phyloP scores from a whole-genome alignment of 495 filamentous ascomycete species.

The Penicillium subrubescens region DNA sequence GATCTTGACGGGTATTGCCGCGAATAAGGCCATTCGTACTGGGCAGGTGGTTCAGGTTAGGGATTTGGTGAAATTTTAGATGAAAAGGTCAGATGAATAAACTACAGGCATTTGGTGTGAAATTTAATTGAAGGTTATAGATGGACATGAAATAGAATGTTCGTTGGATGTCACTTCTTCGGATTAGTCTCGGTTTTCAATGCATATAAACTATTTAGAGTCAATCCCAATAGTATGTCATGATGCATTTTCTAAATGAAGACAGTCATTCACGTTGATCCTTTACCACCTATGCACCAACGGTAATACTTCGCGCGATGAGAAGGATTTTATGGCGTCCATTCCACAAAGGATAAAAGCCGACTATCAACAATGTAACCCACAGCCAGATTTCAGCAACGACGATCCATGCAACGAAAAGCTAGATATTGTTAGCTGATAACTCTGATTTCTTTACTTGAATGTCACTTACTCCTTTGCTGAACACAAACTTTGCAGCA shows the following conservation, averaged over 20 bases:
- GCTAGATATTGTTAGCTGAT: background rate
- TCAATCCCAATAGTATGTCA: background rate
- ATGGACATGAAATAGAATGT: background rate
- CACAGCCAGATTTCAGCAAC: background rate
- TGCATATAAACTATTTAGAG: background rate
- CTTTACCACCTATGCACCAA: background rate
- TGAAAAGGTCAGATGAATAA: background rate
- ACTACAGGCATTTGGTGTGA: background rate
- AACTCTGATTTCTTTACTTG: background rate
- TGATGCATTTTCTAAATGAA: background rate
- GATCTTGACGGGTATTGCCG: constrained; percentile 59
- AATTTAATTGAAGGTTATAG: background rate
- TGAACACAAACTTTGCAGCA: background rate
- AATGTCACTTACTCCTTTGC: background rate
- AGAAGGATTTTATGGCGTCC: background rate
- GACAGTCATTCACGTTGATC: background rate
- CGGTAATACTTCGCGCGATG: background rate
- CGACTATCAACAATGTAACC: background rate
- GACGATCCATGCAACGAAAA: background rate
- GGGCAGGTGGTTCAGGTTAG: constrained; percentile 39
- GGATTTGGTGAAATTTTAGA: constrained; percentile 28
- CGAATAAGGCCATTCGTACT: constrained; percentile 56
- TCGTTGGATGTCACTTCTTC: background rate
- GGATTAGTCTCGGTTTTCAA: background rate
- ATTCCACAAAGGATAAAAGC: background rate